Evolutionary conservation across 2,329 filamentous ascomycete genomes (phyloP).

Genomic region (Myriosclerotinia duriaeana): DNA sequence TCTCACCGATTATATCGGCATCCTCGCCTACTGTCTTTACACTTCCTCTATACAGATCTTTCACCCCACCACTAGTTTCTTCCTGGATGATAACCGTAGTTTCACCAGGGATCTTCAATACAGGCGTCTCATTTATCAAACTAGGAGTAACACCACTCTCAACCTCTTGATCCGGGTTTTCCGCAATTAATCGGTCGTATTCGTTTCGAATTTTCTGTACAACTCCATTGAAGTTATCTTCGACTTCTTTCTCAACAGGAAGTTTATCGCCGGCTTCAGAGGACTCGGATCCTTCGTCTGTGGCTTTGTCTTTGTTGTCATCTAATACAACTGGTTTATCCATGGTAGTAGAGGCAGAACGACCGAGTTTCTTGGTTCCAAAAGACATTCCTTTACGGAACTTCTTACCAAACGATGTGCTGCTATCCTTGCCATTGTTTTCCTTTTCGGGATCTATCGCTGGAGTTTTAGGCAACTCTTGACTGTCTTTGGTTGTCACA

Average conservation of each 20-base stretch:
- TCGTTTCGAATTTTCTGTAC: constrained; percentile 71
- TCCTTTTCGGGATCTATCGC: constrained; percentile 48
- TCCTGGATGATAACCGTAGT: constrained; percentile 70
- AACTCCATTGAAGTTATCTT: constrained; percentile 71
- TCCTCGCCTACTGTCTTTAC: constrained; percentile 75
- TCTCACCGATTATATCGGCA: constrained; percentile 79
- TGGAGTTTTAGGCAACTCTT: constrained; percentile 50
- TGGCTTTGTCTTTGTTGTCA: constrained; percentile 81
- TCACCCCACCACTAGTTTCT: constrained; percentile 66
- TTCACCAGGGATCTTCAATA: constrained; percentile 67
- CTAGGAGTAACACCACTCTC: constrained; percentile 68
- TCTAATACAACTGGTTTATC: constrained; percentile 73
- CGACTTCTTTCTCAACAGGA: constrained; percentile 67
- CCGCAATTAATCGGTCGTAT: constrained; percentile 67
- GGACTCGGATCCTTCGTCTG: constrained; percentile 57
- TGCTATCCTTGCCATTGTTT: constrained; percentile 59
- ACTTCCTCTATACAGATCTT: constrained; percentile 88
- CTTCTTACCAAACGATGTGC: constrained; percentile 75
- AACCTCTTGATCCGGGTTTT: constrained; percentile 54
- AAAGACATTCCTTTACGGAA: constrained; percentile 72
- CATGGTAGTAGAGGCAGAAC: constrained; percentile 64
- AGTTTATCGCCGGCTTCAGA: constrained; percentile 59
- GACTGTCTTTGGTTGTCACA: constrained; percentile 45
- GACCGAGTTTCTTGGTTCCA: constrained; percentile 78
- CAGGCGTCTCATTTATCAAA: constrained; percentile 70